Base-by-base conservation (phyloP, 2,329 filamentous ascomycete species). In the Rugonectria rugulosa region DNA sequence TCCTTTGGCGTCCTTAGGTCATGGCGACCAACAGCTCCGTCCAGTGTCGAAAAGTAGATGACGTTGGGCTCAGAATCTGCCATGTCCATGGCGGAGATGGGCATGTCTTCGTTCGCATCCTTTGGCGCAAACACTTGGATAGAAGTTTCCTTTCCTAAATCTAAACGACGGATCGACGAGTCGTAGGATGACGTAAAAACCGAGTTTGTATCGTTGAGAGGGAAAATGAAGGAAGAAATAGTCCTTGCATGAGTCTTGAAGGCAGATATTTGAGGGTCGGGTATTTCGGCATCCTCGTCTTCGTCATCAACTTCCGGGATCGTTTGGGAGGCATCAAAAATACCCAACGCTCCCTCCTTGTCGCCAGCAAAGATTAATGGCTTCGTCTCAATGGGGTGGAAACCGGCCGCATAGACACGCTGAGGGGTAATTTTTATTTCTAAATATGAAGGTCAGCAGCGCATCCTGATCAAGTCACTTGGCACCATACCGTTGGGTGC, bases 361-460 rank as follows among this genome's bases (percentile, higher is more conserved):
- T 99, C 95, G 10, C 94, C 94, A 0, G 94, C 94, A 70, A 99
- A 96, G 2, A 98, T 83, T 3, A 99, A 79, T 0, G 93, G 87
- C 67, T 98, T 98, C 3, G 93, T 87, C 54, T 87, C 81, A 0
- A 88, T 93, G 0, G 95, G 95, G 67, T 99, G 95, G 64, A 99
- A 94, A 0, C 88, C 87, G 66, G 98, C 86, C 0, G 90, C 83
- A 69, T 98, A 99, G 12, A 96, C 84, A 48, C 94, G 80, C 64
- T 97, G 92, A 0, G 92, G 93, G 0, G 90, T 94, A 43, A 97
- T 88, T 70, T 97, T 98, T 67, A 97, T 95, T 48, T 91, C 91
- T 92, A 63, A 2, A 32, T 37, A 20, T 14, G 4, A 2, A 8
- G 1, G 23, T 57, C 17, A 64, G 26, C 41, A 17, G 32, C 12